Conservation (phyloP, 768 basidiomycete genomes). For the Calocybe gangraenosa region DNA sequence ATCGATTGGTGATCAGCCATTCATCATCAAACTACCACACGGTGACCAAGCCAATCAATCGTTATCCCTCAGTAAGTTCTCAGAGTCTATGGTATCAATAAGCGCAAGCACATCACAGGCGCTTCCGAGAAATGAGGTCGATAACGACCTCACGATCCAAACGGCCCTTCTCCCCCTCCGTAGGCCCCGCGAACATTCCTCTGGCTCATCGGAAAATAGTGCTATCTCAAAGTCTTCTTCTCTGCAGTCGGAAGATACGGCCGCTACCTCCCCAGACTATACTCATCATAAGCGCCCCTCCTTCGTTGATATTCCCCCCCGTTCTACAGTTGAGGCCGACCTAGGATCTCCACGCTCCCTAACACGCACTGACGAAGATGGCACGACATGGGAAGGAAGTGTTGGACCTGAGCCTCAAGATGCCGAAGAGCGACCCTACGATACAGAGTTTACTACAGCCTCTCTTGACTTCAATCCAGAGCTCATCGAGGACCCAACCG, state of each 20-base stretch:
- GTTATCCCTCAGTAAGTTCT: constrained; percentile 47
- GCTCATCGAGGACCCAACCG: constrained; percentile 36
- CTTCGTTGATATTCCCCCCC: constrained; percentile 19
- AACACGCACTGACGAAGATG: constrained; percentile 48
- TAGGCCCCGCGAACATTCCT: constrained; percentile 29
- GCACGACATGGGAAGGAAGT: constrained; percentile 58
- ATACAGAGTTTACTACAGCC: constrained; percentile 47
- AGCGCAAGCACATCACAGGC: constrained; percentile 36
- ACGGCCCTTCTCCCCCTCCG: constrained; percentile 31
- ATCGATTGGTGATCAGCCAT: constrained; percentile 55
- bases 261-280: constrained; percentile 47
- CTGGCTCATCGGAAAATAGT: constrained; percentile 50
- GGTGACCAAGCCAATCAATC: constrained; percentile 40
- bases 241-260: constrained; percentile 42
- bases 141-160: constrained; percentile 64
- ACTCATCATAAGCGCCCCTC: constrained; percentile 28
- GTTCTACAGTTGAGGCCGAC: constrained; percentile 34
- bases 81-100: constrained; percentile 27
- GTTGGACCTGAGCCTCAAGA: constrained; percentile 26
- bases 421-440: constrained; percentile 52
- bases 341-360: constrained; percentile 51
- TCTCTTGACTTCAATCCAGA: constrained; percentile 41
- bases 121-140: constrained; percentile 32
- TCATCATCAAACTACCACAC: constrained; percentile 60
- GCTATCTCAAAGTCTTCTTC: constrained; percentile 45